A percentile compares a stretch with the other conserved stretches of the same genome.
Conservation (phyloP, 1,284 basidiomycete species). For the Apiotrichum mycotoxinovorans region DNA sequence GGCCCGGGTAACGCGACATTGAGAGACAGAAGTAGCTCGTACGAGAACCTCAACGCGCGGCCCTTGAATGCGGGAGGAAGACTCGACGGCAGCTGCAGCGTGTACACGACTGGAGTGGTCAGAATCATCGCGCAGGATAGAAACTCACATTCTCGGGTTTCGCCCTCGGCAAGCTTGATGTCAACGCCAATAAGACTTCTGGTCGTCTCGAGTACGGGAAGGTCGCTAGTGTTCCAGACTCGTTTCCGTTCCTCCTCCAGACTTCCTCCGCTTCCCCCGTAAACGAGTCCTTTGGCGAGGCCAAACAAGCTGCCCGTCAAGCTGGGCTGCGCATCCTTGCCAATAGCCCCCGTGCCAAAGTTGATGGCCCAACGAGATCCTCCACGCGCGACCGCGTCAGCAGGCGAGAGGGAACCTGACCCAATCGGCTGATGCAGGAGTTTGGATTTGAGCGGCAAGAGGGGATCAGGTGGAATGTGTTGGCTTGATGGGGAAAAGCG, state of each 20-base stretch:
- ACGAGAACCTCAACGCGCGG: conserved; percentile 75
- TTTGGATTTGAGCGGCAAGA: conserved; percentile 46
- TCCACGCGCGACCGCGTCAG: conserved; percentile 15
- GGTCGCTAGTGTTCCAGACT: conserved; percentile 48
- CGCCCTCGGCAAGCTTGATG: conserved; percentile 39
- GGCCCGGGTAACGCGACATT: conserved; percentile 36
- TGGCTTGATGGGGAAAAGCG: conserved; percentile 46
- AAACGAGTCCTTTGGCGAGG: conserved; percentile 44
- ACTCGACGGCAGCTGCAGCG: conserved; percentile 66
- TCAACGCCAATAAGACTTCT: conserved; percentile 47
- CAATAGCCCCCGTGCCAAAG: conserved; percentile 48
- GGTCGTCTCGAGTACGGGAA: conserved; percentile 47
- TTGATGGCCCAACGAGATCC: conserved; percentile 39
- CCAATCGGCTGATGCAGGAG: conserved; percentile 50
- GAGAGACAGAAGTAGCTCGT: conserved; percentile 75
- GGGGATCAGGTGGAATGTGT: conserved; percentile 50
- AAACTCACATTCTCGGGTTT: conserved; percentile 44
- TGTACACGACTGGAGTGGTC: conserved; percentile 66
- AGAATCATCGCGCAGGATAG: neutral
- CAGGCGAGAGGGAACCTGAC: conserved; percentile 40
- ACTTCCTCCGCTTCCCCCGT: conserved; percentile 40
- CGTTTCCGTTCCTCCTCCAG: conserved; percentile 48
- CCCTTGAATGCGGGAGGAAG: conserved; percentile 89
- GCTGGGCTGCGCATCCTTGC: conserved; percentile 41
- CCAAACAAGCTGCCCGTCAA: conserved; percentile 49